Conservation (phyloP, 768 basidiomycete genomes). For the Lentinula aciculospora region DNA sequence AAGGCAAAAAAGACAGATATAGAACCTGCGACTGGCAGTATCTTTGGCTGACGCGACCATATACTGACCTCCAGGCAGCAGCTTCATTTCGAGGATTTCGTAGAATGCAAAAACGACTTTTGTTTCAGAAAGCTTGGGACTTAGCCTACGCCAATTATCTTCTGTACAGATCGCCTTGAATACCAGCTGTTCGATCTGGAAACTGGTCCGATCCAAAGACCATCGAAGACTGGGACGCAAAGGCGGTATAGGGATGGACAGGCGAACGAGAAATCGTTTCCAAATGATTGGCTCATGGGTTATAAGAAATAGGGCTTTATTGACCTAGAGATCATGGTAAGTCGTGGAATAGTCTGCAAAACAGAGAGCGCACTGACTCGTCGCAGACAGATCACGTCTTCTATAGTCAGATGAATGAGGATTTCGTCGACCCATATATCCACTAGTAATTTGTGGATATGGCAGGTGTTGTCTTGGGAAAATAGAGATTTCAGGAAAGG, state of each 20-base stretch:
- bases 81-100: conserved; percentile 44
- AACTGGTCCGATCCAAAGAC: conserved; percentile 26
- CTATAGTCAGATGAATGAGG: conserved; percentile 34
- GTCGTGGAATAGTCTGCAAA: not conserved
- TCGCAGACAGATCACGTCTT: conserved; percentile 43
- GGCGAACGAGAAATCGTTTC: conserved; percentile 54
- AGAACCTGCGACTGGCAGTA: conserved; percentile 35
- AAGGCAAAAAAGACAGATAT: conserved; percentile 47
- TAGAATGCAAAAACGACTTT: conserved; percentile 24
- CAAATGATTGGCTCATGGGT: conserved; percentile 67
- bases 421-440: conserved; percentile 40
- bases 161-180: conserved; percentile 55
- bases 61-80: conserved; percentile 65
- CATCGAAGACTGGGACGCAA: conserved; percentile 55
- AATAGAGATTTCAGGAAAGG: not conserved
- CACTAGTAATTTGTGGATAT: conserved; percentile 23
- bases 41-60: conserved; percentile 57
- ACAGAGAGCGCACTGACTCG: conserved; percentile 25
- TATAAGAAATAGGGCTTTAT: conserved; percentile 52
- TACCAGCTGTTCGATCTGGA: conserved; percentile 54
- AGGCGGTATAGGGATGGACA: conserved; percentile 54
- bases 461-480: not conserved
- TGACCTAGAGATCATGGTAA: conserved; percentile 34
- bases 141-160: conserved; percentile 46
- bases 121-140: conserved; percentile 26